Base-by-base conservation (phyloP, 2,329 filamentous ascomycete genomes). In the Arthrocladium fulminans region DNA sequence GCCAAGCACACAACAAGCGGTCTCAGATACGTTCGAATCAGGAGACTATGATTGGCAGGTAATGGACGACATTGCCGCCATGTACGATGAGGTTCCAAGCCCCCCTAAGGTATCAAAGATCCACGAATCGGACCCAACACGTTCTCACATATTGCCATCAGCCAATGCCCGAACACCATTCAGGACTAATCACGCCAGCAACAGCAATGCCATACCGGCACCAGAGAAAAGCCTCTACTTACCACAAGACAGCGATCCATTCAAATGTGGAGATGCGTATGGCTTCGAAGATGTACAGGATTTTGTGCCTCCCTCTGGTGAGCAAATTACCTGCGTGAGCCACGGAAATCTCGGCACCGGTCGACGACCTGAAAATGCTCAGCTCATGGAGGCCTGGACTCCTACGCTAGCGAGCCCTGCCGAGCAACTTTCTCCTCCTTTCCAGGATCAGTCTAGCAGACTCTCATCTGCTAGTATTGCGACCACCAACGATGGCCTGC, bases 41-140 rank as follows among this genome's bases (percentile, higher is more conserved):
- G 32, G 35, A 5, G 44, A 47, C 13, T 39, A 29, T 23, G 44
- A 47, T 19, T 47, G 44, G 44, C 44, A 47, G 20, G 32, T 23
- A 4, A 24, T 39, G 4, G 32, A 39, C 27, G 32, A 25, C 6
- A 6, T 39, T 39, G 19, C 29, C n/a, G 24, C 27, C 3, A 30
- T 17, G 27, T 30, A 32, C n/a, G 41, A 44, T 15, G 15, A 32
- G 37, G 15, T 10, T 4, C 9, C 8, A 3, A 6, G 9, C n/a
- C 17, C 37, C 6, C 9, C 17, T 19, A 7, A 22, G 6, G 17
- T 6, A 7, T 24, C n/a, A 5, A 10, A 6, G 7, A 22, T 9
- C 17, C 37, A 40, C 17, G 37, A 9, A 20, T 23, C 37, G 6
- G 19, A 19, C 12, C 17, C 17, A 10, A 20, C n/a, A n/a, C 9